Percentiles rank a stretch among this genome's conserved stretches.
Conservation (phyloP, 495 filamentous ascomycete species). For the Cercophora newfieldiana region DNA sequence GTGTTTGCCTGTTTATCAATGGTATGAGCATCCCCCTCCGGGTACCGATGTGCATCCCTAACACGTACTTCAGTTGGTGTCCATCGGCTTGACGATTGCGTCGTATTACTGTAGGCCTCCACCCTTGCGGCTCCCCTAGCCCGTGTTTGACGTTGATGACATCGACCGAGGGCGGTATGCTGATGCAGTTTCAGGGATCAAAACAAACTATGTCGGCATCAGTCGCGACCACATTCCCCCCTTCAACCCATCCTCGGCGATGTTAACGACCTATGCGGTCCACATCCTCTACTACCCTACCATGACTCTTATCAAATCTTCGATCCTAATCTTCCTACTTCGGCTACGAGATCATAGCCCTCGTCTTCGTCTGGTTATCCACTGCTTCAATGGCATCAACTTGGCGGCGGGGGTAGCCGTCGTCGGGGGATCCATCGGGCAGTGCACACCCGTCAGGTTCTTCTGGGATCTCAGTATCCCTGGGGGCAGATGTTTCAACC, state of each 20-base stretch:
- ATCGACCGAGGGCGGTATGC: neutral
- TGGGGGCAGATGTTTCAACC: constrained; percentile 22
- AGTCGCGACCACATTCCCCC: neutral
- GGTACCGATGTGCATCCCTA: neutral
- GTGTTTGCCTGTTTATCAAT: constrained; percentile 6
- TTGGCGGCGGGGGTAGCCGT: constrained; percentile 1
- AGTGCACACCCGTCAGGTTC: constrained; percentile 24
- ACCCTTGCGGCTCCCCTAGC: neutral
- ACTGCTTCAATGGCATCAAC: constrained; percentile 10
- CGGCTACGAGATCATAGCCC: constrained; percentile 6
- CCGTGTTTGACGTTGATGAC: neutral
- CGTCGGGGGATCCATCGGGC: constrained; percentile 22
- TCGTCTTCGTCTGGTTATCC: constrained; percentile 1
- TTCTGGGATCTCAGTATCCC: constrained; percentile 21
- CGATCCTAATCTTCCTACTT: constrained; percentile 16
- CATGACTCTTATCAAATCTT: constrained; percentile 9
- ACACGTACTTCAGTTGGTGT: constrained; percentile 5
- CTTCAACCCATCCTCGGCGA: neutral
- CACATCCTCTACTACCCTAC: constrained; percentile 16
- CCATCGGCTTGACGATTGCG: constrained; percentile 13
- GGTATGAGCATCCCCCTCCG: neutral
- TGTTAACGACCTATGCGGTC: constrained; percentile 3
- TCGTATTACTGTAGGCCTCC: constrained; percentile 15
- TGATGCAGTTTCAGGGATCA: constrained; percentile 2
- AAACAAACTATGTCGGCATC: constrained; percentile 15